A percentile compares a stretch with the other conserved stretches of the same genome.
These are phyloP conservation scores for Biscogniauxia mediterranea DNA, from an alignment of 2,329 filamentous ascomycete species.

Conservation along the genomic window DNA sequence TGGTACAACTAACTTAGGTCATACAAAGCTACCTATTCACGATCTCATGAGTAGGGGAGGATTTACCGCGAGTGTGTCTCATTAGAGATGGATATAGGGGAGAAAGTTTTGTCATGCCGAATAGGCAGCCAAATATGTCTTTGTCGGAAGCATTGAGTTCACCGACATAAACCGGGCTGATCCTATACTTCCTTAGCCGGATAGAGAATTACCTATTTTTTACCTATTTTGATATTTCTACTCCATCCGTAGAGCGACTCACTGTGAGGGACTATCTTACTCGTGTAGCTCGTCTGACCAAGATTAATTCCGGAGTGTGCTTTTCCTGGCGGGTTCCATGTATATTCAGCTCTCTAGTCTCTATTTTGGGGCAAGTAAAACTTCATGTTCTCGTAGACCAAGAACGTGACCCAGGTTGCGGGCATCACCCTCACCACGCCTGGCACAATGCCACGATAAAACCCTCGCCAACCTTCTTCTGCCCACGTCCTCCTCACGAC, in stretches of 20 bases:
- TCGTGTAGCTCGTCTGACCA: neutral
- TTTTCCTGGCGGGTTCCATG: neutral
- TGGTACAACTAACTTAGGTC: neutral
- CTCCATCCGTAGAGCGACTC: neutral
- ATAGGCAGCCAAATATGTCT: neutral
- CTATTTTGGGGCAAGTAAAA: constrained; percentile 58
- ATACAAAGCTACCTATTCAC: neutral
- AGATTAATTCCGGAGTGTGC: neutral
- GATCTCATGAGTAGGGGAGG: neutral
- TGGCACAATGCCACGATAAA: constrained; percentile 87
- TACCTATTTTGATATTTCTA: too few species aligned
- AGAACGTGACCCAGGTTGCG: constrained; percentile 92
- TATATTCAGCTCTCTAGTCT: neutral
- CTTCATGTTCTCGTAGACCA: constrained; percentile 94
- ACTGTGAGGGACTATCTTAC: neutral
- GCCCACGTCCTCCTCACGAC: constrained; percentile 72
- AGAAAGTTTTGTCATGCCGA: neutral
- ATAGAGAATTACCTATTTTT: neutral
- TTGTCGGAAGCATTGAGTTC: too few species aligned
- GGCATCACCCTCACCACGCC: constrained; percentile 90
- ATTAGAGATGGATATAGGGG: neutral
- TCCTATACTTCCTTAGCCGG: too few species aligned
- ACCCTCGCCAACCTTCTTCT: constrained; percentile 77
- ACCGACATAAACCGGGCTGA: too few species aligned
- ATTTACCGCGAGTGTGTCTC: neutral